A percentile compares a stretch with the other conserved stretches of the same genome.
These are phyloP conservation scores for Sindora glabra DNA, from an alignment of 306 rosid genomes.

Conservation along the genomic window DNA sequence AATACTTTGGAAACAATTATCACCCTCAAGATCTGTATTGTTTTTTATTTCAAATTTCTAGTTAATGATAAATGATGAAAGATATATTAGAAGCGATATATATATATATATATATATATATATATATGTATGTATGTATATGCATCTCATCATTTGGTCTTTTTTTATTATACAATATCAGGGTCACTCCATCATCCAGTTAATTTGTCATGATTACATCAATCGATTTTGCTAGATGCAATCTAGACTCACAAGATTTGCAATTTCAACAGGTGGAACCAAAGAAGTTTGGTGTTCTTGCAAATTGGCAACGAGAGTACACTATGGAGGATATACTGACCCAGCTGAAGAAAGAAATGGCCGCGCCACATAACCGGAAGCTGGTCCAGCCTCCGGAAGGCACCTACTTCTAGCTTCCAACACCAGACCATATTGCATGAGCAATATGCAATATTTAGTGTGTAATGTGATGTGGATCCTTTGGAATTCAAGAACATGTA, in stretches of 20 bases:
- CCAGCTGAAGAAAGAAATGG: slow-evolving; percentile 99
- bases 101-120: too few relatives aligned
- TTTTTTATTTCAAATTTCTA: not conserved
- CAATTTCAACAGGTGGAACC: slow-evolving; percentile 71
- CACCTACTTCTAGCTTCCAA: slow-evolving; percentile 75
- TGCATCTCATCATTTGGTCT: not conserved
- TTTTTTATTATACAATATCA: not conserved
- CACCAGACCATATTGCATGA: slow-evolving; percentile 46
- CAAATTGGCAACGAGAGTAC: slow-evolving; percentile 97
- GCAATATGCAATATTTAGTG: slow-evolving; percentile 59
- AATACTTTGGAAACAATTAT: too few relatives aligned
- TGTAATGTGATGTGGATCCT: slow-evolving; percentile 70
- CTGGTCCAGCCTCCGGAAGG: slow-evolving; percentile 99
- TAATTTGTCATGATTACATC: not conserved
- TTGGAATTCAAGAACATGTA: slow-evolving; percentile 51
- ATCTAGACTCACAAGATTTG: not conserved
- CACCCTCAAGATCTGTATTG: not conserved
- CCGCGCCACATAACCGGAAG: slow-evolving; percentile 89
- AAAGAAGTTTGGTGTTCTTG: slow-evolving; percentile 87
- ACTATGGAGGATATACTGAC: slow-evolving; percentile 97
- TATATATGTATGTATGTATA: not conserved
- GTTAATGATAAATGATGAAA: not conserved
- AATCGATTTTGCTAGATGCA: not conserved
- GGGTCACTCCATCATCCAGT: not conserved
- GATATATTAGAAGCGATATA: not conserved